A percentile compares a stretch with the other conserved stretches of the same genome.
phyloP scores from a whole-genome alignment of 768 basidiomycete genomes.

The Pisolithus tinctorius region DNA sequence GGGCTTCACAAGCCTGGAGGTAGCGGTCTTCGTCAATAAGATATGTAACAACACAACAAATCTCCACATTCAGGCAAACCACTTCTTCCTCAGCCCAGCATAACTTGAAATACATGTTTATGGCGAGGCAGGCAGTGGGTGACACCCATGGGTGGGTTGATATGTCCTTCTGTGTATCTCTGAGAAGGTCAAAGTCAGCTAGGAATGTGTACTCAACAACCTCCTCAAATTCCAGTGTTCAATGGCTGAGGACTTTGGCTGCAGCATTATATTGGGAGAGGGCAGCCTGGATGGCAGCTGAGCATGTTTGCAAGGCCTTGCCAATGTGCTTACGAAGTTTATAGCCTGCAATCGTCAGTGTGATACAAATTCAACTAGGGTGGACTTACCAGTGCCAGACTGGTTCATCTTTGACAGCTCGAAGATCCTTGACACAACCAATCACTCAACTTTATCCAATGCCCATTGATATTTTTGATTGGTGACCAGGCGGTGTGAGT shows the following conservation, averaged over 20 bases:
- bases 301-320: conserved; percentile 1
- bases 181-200: conserved; percentile 13
- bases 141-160: conserved; percentile 10
- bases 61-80: background rate
- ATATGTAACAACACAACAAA: background rate
- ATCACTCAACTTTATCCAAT: conserved; percentile 9
- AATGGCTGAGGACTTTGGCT: background rate
- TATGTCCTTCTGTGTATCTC: conserved; percentile 6
- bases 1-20: no score
- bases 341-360: background rate
- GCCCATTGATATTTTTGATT: conserved; percentile 4
- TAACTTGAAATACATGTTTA: background rate
- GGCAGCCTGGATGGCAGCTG: conserved; percentile 12
- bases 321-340: conserved; percentile 5
- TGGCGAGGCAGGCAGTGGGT: conserved; percentile 5
- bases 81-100: background rate
- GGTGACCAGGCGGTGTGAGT: background rate
- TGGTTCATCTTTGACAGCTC: conserved; percentile 18
- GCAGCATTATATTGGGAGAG: background rate
- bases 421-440: conserved; percentile 12
- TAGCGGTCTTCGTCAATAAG: background rate
- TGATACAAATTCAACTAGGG: no score
- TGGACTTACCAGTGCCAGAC: conserved; percentile 10
- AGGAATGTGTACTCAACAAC: background rate
- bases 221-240: no score